These are phyloP conservation scores for Fragaria ananassa DNA, from an alignment of 306 rosid species.

Conservation along the genomic window DNA sequence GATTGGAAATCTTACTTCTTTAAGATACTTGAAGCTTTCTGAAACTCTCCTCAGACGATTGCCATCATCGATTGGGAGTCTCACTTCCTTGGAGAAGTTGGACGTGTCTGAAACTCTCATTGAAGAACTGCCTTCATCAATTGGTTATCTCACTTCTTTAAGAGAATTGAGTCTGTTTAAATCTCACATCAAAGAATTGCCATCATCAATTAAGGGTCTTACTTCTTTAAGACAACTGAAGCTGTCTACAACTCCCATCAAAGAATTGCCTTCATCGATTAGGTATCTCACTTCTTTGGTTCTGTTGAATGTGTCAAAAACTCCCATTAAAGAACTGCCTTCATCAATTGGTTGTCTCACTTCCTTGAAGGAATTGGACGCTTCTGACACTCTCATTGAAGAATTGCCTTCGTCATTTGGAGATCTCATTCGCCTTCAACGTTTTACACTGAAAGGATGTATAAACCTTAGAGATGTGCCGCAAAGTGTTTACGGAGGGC, in stretches of 20 bases:
- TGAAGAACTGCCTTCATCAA: neutral
- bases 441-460: neutral
- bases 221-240: neutral
- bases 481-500: neutral
- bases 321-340: neutral
- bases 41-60: neutral
- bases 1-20: neutral
- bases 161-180: neutral
- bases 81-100: neutral
- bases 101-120: neutral
- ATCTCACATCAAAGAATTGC: neutral
- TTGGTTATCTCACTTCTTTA: neutral
- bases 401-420: neutral
- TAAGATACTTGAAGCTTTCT: neutral
- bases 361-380: neutral
- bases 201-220: neutral
- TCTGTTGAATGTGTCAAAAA: too few relatives aligned
- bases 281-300: too few relatives aligned
- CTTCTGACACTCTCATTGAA: neutral
- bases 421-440: neutral
- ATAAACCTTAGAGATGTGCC: neutral
- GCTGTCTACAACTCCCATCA: neutral
- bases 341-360: neutral
- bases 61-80: neutral
- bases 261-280: neutral